Base-by-base conservation (phyloP, 345 rosid species). In the Triadica sebifera region DNA sequence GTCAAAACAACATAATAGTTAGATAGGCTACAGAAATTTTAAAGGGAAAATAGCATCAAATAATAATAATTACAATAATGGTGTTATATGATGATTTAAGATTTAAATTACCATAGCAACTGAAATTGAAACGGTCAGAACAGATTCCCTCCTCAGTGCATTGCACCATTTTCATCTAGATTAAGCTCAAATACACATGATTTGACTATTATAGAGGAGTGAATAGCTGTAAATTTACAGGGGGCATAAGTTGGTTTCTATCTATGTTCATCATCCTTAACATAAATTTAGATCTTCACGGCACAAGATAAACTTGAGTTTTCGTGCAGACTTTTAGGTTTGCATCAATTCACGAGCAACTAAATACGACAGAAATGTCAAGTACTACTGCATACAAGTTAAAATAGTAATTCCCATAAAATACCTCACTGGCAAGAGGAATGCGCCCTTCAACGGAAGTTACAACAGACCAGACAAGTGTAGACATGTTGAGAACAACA, bases 391-490 rank as follows among this genome's bases (percentile, higher is more conserved):
- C 41, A 62, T 4, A 12, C 53, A 74, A 25, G 19, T 39, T 67
- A 8, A 76, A 39, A 60, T 29, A 61, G 46, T 49, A 8, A 45
- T 37, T 73, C 41, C 46, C 49, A 47, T 56, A 38, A 73, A 70
- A 63, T 91, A 93, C 99, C 99, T 96, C 99, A 74, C 98, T 96
- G 68, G 98, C 99, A 78, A 96, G 84, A 71, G 99, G 95, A 77
- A 86, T 89, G 61, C 97, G 94, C 45, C 99, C 99, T 81, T 91
- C 79, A 77, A 89, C 95, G 71, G 91, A 86, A 76, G 93, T 85
- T 22, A 96, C 89, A 69, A 87, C 92, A 66, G 97, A 96, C 98
- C 97, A 96, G 67, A 87, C 86, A 57, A 96, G 89, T 6, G 97
- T 91, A 58, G 98, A 96, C 99, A 91, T 96, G 89, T 96, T 96